Evolutionary conservation across 176 grass and related monocot genomes (phyloP).

Genomic region (Puccinellia tenuiflora): DNA sequence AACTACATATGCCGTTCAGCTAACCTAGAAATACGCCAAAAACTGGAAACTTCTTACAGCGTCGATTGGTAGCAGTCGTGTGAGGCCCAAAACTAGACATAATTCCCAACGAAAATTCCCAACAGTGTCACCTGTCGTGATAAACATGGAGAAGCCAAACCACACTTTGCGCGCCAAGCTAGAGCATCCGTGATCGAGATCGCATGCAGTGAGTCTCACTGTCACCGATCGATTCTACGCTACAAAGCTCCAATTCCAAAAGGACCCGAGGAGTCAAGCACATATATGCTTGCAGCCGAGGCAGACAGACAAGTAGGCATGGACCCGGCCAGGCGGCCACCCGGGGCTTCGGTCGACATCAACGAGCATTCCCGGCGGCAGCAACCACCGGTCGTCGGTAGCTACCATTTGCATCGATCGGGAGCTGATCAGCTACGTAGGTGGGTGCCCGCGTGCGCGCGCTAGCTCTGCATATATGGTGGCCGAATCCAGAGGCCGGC

Average conservation of each 20-base stretch:
- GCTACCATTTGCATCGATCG: not conserved
- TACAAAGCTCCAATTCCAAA: conserved; percentile 6
- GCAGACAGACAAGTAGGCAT: not conserved
- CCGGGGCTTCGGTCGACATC: conserved; percentile 14
- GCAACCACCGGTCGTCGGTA: not conserved
- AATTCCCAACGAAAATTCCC: not conserved
- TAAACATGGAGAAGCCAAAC: conserved; percentile 6
- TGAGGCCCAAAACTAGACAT: not conserved
- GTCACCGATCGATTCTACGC: not conserved
- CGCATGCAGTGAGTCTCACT: not conserved
- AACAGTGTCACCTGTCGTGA: not conserved
- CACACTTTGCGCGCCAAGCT: not conserved
- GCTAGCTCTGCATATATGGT: not conserved
- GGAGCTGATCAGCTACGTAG: not conserved
- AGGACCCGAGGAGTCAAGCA: not conserved
- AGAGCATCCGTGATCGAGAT: not conserved
- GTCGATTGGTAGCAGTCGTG: not conserved
- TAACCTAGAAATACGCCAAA: not conserved
- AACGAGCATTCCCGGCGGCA: conserved; percentile 17
- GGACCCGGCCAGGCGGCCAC: not conserved
- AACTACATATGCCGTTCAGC: not conserved
- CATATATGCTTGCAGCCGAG: not conserved
- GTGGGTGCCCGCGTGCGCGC: not conserved
- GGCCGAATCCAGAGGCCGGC: not conserved
- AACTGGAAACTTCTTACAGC: not conserved